Evolutionary conservation across 495 filamentous ascomycete species (phyloP), one percentile per base, ranked within the genome.

Genomic region (Neurospora tetraspora): DNA sequence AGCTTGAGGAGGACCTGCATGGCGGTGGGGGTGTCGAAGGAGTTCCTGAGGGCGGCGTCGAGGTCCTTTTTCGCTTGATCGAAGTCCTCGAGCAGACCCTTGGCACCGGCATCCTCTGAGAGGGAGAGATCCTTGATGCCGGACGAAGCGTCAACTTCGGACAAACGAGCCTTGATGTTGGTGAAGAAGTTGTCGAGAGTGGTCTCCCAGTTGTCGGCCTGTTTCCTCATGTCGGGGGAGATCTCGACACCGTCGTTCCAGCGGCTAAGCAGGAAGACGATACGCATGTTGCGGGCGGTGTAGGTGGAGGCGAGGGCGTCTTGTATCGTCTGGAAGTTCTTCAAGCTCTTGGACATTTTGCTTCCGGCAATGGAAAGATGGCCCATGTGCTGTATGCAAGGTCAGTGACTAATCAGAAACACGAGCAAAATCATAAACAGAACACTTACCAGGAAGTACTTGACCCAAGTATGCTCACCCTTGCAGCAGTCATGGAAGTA

Each of bases 251-350:
- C 92, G 38, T 97, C 92, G 73, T 92, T 92, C 96, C 96, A 99
- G 10, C 87, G 87, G 61, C 94, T 92, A 69, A 97, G 87, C 39
- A 99, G 79, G 83, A 99, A 97, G 10, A 96, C 90, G 69, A 98
- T 92, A 37, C 96, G 85, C 82, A 98, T 85, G 34, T 88, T 88
- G 45, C 96, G 88, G 0, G 96, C 83, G 0, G 92, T 97, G 86
- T 93, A 97, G 27, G 90, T 91, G 0, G 81, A 83, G 8, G 85
- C 86, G 1, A 99, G 84, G 0, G 94, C 94, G 76, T 96, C 92
- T 10, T 91, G 88, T 73, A 99, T 97, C 0, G 96, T 97, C n/a
- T 92, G 93, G 81, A 98, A 99, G 82, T 98, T 99, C 85, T 99
- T 98, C 72, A 98, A 80, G 7, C 88, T 92, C 81, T 98, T 98